phyloP scores from a whole-genome alignment of 257 asterid species.

The Echium plantagineum region DNA sequence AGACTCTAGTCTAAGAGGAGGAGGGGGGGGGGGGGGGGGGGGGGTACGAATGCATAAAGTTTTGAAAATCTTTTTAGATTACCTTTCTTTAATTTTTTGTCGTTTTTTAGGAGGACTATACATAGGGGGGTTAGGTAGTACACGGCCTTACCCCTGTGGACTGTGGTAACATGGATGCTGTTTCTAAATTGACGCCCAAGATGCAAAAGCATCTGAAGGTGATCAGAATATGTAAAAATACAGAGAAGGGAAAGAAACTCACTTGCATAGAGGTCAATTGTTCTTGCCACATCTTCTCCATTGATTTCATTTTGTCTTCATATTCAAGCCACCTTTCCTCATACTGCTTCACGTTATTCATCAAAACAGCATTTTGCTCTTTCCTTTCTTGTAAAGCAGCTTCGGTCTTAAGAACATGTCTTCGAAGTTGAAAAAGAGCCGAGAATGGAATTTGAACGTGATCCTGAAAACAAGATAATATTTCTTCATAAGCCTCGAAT shows the following conservation, averaged over 20 bases:
- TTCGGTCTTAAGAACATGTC: constrained; percentile 41
- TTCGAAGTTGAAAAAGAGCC: constrained; percentile 38
- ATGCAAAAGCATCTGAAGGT: too few species aligned
- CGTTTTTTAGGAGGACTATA: too few species aligned
- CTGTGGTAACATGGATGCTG: too few species aligned
- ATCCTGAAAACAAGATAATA: constrained; percentile 16
- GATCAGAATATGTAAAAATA: background rate
- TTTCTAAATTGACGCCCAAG: too few species aligned
- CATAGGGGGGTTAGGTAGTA: too few species aligned
- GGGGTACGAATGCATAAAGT: too few species aligned
- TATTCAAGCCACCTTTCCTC: constrained; percentile 35
- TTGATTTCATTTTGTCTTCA: constrained; percentile 46
- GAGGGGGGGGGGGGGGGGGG: too few species aligned
- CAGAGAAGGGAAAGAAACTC: constrained; percentile 10
- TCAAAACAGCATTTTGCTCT: constrained; percentile 43
- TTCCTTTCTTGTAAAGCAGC: constrained; percentile 41
- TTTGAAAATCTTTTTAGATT: too few species aligned
- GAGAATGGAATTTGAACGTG: constrained; percentile 21
- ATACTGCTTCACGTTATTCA: constrained; percentile 26
- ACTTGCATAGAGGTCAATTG: constrained; percentile 56
- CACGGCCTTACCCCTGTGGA: too few species aligned
- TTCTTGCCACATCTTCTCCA: constrained; percentile 80
- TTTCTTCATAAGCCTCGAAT: background rate
- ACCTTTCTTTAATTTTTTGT: too few species aligned
- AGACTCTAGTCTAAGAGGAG: too few species aligned